These are phyloP conservation scores for Blastobotrys muscicola DNA, from an alignment of 805 yeast species.

Conservation along the genomic window DNA sequence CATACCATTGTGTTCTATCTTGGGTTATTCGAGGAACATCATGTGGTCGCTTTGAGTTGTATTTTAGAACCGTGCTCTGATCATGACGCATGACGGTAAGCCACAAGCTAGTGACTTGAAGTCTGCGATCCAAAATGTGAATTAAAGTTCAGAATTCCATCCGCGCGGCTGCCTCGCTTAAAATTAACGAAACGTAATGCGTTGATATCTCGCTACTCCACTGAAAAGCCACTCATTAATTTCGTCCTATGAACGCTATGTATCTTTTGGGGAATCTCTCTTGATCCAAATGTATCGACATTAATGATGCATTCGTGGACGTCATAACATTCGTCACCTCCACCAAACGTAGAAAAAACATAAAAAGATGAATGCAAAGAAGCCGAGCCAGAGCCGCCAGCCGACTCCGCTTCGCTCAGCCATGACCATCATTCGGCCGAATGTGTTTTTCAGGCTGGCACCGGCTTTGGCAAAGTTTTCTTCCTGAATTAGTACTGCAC, in stretches of 20 bases:
- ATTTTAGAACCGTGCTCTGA: too few relatives aligned
- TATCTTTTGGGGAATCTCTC: not conserved
- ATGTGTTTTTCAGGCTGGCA: conserved; percentile 41
- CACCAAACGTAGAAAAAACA: conserved; percentile 32
- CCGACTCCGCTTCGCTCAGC: conserved; percentile 57
- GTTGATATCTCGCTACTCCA: too few relatives aligned
- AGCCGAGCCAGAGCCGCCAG: conserved; percentile 48
- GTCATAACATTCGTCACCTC: conserved; percentile 6
- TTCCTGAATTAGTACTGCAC: conserved; percentile 19
- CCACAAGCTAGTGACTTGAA: too few relatives aligned
- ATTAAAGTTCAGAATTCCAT: too few relatives aligned
- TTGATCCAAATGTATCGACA: not conserved
- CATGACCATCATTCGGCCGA: conserved; percentile 50
- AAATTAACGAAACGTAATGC: too few relatives aligned
- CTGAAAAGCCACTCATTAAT: too few relatives aligned
- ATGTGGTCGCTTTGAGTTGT: too few relatives aligned
- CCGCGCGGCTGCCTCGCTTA: too few relatives aligned
- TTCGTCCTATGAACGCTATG: not conserved
- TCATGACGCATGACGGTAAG: too few relatives aligned
- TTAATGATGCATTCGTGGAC: not conserved
- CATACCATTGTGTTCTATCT: too few relatives aligned
- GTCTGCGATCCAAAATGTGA: too few relatives aligned
- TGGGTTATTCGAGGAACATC: too few relatives aligned
- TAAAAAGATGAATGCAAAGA: conserved; percentile 38
- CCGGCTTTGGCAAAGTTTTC: conserved; percentile 41